Evolutionary conservation across 495 filamentous ascomycete species (phyloP), one percentile per base, ranked within the genome.

Genomic region (Cladorrhinum samala): DNA sequence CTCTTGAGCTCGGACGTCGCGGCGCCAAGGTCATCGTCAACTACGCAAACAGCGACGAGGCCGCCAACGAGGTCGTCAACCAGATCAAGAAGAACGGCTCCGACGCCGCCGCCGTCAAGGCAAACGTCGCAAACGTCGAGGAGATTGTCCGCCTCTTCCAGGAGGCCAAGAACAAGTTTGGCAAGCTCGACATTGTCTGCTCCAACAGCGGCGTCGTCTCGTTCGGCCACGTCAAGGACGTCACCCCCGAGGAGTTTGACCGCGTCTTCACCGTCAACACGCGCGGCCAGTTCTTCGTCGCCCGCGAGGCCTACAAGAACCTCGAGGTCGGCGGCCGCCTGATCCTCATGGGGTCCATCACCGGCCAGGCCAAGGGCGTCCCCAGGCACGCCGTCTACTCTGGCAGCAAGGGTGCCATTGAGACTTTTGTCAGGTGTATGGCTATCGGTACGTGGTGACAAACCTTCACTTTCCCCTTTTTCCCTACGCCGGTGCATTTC

Each of bases 261-360:
- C 74, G 78, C 38, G 83, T 91, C 49, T 89, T 92, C 73, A 81
- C 80, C 67, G 68, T 91, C 52, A 94, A 94, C 72, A 80, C 80
- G 3, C 80, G 86, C 1, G 89, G 81, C 2, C 88, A 92, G 69
- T 91, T 91, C 78, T 90, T 91, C 72, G 83, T 89, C 43, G 84
- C 82, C 49, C 80, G 83, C 64, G 77, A 85, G 69, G 84, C 79
- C 6, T 83, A 82, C 66, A 79, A 78, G 68, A 72, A 85, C 66
- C 72, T 83, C 63, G 68, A 71, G 55, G 72, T 80, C 39, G 81
- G 80, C 40, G 83, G 82, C 47, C 75, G 82, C 59, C 75, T 85
- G 62, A 78, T 85, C 56, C 66, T 84, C 8, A 85, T 78, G 71
- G 79, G 78, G 18, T 81, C 77, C 65, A 85, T 84, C 70, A 83